Evolutionary conservation across 75 land plant species (phyloP), one percentile per base, ranked within the genome.

Genomic region (Larix kaempferi): DNA sequence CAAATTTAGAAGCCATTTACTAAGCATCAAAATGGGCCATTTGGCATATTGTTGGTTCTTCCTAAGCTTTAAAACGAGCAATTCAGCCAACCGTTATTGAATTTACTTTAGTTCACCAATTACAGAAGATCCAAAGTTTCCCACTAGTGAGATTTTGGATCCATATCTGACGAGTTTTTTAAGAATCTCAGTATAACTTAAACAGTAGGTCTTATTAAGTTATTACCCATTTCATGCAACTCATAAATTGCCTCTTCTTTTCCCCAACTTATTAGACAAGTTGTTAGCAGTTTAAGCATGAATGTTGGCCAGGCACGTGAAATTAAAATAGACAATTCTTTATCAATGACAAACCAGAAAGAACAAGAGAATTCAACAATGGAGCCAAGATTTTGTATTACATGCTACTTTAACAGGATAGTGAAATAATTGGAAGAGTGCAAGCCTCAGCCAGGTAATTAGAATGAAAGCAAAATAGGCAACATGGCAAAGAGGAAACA

Each of bases 381-480:
- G 21, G 21, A 1, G 35, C 4, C 3, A 33, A 65, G 39, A 5
- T 29, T 29, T 33, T 33, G 5, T 16, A 65, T 49, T 49, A 49
- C 54, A 11, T 11, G 14, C 14, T 19, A 65, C 6, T 23, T 39
- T 69, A 69, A 16, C 49, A 2, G 10, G 39, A 69, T 39, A 22
- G 3, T 69, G 44, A 19, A 8, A 19, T 23, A 57, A 62, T 12
- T 55, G 33, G 72, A 54, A 74, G 25, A 62, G 8, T 49, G 54
- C 11, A 59, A 74, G 26, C 23, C 44, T 21, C 16, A 7, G 23
- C 17, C 12, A 69, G 39, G 22, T 39, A 44, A 69, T 69, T 6
- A 69, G n/a, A n/a, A 39, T 69, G 72, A 69, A 65, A 65, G 72
- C 37, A 69, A 10, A 69, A 39, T n/a, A 69, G 54, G 54, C 54